Conservation (phyloP, 2,329 filamentous ascomycete species). For the Neofusicoccum cordaticola region DNA sequence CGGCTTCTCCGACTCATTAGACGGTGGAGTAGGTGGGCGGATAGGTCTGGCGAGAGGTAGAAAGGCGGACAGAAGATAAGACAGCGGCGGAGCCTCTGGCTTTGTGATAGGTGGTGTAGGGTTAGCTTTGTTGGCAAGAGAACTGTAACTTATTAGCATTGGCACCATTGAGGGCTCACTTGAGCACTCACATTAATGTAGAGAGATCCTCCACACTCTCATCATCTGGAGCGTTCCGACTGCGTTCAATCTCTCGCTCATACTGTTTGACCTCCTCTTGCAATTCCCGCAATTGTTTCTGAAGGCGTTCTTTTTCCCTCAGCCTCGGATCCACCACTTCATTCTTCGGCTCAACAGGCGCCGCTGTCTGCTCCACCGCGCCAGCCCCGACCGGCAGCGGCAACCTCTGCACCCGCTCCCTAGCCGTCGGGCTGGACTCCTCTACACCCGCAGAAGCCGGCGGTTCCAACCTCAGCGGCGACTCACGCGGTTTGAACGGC, state of each 20-base stretch:
- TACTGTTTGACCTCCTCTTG: conserved; percentile 32
- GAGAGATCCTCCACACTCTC: background rate
- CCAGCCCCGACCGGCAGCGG: background rate
- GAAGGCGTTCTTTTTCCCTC: conserved; percentile 30
- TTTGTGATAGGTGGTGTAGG: background rate
- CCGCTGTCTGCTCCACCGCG: conserved; percentile 12
- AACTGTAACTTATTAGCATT: background rate
- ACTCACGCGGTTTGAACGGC: conserved; percentile 10
- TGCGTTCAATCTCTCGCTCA: conserved; percentile 28
- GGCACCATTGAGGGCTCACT: background rate
- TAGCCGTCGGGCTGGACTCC: background rate
- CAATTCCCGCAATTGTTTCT: conserved; percentile 29
- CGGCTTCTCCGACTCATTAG: conserved; percentile 33
- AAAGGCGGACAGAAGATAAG: conserved; percentile 38
- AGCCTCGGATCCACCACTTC: background rate
- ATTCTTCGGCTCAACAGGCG: conserved; percentile 20
- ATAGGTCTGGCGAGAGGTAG: conserved; percentile 35
- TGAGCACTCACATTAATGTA: conserved; percentile 25
- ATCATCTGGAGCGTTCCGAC: conserved; percentile 21
- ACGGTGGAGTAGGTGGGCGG: conserved; percentile 29
- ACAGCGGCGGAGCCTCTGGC: conserved; percentile 27
- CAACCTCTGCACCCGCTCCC: background rate
- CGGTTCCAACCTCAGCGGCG: background rate
- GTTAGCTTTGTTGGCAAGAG: conserved; percentile 18
- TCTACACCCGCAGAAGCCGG: background rate